Conservation (phyloP, 2,329 filamentous ascomycete species). For the Fusarium nisikadoi region DNA sequence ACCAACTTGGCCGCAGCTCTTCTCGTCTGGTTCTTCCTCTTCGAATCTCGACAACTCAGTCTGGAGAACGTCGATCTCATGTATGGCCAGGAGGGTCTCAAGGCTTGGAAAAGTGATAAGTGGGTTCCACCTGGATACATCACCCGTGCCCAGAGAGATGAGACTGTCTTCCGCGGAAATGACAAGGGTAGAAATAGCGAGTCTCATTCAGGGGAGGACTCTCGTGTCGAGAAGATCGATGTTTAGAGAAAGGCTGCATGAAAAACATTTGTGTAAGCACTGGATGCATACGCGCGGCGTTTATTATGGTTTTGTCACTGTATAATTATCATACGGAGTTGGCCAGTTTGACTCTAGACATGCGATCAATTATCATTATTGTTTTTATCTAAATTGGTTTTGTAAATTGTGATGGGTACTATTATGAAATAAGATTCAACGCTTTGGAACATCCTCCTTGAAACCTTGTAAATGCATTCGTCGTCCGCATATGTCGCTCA, state of each 20-base stretch:
- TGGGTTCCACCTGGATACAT: slow-evolving; percentile 62
- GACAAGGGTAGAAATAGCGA: slow-evolving; percentile 41
- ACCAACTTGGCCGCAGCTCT: slow-evolving; percentile 68
- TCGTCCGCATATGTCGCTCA: too few relatives aligned
- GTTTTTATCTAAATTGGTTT: neutral
- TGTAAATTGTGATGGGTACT: neutral
- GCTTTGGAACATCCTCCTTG: neutral
- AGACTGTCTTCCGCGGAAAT: slow-evolving; percentile 39
- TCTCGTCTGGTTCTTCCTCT: slow-evolving; percentile 76
- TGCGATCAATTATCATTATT: slow-evolving; percentile 23
- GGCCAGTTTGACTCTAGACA: neutral
- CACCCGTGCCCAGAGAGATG: slow-evolving; percentile 52
- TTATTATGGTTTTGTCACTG: slow-evolving; percentile 17
- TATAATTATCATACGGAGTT: slow-evolving; percentile 16
- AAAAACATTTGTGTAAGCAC: neutral
- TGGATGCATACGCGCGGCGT: slow-evolving; percentile 31
- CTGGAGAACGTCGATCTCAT: slow-evolving; percentile 79
- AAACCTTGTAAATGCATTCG: neutral
- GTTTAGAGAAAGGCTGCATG: slow-evolving; percentile 13
- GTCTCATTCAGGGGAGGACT: slow-evolving; percentile 36
- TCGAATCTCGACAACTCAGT: slow-evolving; percentile 71
- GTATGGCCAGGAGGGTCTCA: slow-evolving; percentile 70
- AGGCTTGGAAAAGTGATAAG: slow-evolving; percentile 67
- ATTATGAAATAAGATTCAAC: neutral
- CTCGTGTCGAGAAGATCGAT: slow-evolving; percentile 26